phyloP scores from a whole-genome alignment of 257 asterid species.

The Ligustrum vulgare region DNA sequence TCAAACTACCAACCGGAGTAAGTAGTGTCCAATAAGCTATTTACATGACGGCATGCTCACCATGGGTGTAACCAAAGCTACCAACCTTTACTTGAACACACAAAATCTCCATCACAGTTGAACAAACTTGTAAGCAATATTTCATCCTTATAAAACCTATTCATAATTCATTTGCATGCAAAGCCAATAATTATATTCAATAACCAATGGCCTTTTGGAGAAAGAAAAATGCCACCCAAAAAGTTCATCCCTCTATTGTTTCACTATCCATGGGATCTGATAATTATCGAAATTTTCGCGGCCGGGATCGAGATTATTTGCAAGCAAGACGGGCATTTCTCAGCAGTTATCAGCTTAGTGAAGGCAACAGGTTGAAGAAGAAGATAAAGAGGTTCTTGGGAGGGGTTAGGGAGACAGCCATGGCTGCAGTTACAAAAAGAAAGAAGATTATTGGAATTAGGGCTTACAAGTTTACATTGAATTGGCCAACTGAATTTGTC shows the following conservation, averaged over 20 bases:
- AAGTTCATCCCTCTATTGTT: not conserved
- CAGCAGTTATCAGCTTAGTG: slow-evolving; percentile 41
- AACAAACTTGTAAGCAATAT: slow-evolving; percentile 24
- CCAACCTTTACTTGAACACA: slow-evolving; percentile 26
- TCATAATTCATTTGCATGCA: slow-evolving; percentile 1
- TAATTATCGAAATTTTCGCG: slow-evolving; percentile 9
- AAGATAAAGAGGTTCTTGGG: slow-evolving; percentile 25
- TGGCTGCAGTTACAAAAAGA: slow-evolving; percentile 7
- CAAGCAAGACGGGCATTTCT: slow-evolving; percentile 49
- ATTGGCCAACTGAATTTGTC: slow-evolving; percentile 30
- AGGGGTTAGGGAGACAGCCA: slow-evolving; percentile 16
- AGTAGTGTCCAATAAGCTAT: not conserved
- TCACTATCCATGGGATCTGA: slow-evolving; percentile 1
- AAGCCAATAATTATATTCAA: slow-evolving; percentile 7
- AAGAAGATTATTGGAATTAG: slow-evolving; percentile 27
- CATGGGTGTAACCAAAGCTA: slow-evolving; percentile 38
- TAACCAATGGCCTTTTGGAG: slow-evolving; percentile 22
- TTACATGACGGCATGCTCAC: not conserved
- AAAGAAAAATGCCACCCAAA: slow-evolving; percentile 23
- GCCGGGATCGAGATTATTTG: slow-evolving; percentile 33
- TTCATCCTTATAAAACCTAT: not conserved
- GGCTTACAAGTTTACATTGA: slow-evolving; percentile 34
- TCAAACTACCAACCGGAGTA: not conserved
- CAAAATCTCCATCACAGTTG: slow-evolving; percentile 18
- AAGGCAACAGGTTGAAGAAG: slow-evolving; percentile 25